Base-by-base conservation (phyloP, 1,284 basidiomycete genomes). In the Sanghuangporus baumii region DNA sequence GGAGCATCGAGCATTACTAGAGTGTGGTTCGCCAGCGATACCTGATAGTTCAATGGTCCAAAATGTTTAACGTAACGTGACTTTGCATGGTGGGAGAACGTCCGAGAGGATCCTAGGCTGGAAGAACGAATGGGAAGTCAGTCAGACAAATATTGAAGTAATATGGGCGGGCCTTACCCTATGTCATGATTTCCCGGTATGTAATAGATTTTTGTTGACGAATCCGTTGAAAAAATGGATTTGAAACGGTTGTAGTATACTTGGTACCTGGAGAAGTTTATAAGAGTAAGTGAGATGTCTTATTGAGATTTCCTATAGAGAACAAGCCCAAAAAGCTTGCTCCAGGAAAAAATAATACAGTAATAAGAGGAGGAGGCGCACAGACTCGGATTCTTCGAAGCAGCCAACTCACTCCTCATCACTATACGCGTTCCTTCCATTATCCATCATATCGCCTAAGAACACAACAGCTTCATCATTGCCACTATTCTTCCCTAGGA, bases 101-200 rank as follows among this genome's bases (percentile, higher is more conserved):
- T 71, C 7, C 75, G 66, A 8, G 84, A 81, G 37, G 76, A 73
- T 14, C 87, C 89, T 65, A 92, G 78, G 40, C 90, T 87, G 66
- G 18, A 11, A 62, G 16, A 48, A 18, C 12, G 36, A 54, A 11
- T 31, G n/a, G 6, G 8, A 18, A 46, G 16, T 46, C 7, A 46
- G 16, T 46, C 16, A 12, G 43, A 20, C 20, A 46, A n/a, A 18
- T n/a, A 46, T 46, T 12, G 16, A 16, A 16, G 14, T 46, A n/a
- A 18, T 6, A 36, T 36, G 34, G 18, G 37, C 18, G 36, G 6
- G 16, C 71, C 80, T 63, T 66, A 90, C 82, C 88, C 90, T 51
- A 95, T 79, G 69, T 96, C 93, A 71, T 92, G 89, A 69, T 96
- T 96, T 11, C 93, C 93, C 1, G 91, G 89, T n/a, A 94, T 74